phyloP scores from a whole-genome alignment of 306 rosid genomes.

The Herpetospermum pedunculosum region DNA sequence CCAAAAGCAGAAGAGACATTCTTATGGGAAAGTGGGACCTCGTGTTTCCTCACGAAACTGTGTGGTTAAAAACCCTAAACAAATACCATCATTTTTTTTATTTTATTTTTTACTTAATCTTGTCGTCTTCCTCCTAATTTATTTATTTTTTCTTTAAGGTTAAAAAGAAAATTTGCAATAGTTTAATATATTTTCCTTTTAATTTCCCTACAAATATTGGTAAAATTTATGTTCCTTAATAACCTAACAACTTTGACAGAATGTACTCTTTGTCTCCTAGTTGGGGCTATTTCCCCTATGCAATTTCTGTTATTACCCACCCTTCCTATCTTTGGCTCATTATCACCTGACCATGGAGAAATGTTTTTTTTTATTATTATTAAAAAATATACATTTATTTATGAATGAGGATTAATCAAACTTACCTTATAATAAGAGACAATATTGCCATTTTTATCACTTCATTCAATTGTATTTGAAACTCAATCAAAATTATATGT shows the following conservation, averaged over 20 bases:
- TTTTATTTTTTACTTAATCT: too few relatives aligned
- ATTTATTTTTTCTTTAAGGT: background rate
- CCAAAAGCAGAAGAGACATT: conserved; percentile 6
- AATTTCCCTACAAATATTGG: background rate
- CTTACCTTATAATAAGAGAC: too few relatives aligned
- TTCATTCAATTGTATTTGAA: too few relatives aligned
- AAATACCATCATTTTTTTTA: too few relatives aligned
- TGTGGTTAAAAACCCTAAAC: too few relatives aligned
- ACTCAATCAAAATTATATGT: too few relatives aligned
- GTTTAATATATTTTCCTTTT: background rate
- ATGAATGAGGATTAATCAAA: too few relatives aligned
- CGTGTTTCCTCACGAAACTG: conserved; percentile 1
- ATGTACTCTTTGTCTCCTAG: background rate
- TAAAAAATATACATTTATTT: too few relatives aligned
- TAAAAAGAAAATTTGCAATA: background rate
- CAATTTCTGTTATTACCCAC: background rate
- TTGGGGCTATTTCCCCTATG: background rate
- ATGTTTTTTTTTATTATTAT: too few relatives aligned
- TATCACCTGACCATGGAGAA: background rate
- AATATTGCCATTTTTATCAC: too few relatives aligned
- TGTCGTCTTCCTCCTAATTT: background rate
- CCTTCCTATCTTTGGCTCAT: background rate
- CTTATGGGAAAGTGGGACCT: conserved; percentile 5
- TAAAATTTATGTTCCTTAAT: background rate
- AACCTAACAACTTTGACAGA: background rate